These are phyloP conservation scores for Pezicula neosporulosa DNA, from an alignment of 2,329 filamentous ascomycete genomes.

Conservation along the genomic window DNA sequence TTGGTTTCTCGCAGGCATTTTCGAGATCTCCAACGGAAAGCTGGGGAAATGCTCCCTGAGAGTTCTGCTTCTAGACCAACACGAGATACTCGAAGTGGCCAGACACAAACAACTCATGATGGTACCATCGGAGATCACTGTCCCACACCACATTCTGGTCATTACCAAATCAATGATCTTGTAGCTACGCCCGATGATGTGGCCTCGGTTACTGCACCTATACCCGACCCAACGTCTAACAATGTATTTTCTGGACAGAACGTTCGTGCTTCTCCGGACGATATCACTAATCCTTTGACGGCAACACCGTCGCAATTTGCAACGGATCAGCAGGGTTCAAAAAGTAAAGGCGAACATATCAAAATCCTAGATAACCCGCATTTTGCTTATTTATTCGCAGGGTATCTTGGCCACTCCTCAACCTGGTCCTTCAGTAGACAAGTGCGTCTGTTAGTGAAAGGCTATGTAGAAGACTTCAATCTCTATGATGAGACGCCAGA, in stretches of 20 bases:
- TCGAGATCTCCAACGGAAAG: not conserved
- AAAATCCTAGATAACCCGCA: not conserved
- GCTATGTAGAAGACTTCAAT: not conserved
- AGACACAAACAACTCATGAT: too few relatives aligned
- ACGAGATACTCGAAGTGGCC: not conserved
- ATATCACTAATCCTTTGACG: not conserved
- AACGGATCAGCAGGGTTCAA: not conserved
- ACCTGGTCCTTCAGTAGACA: not conserved
- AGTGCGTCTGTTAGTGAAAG: not conserved
- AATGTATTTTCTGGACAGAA: not conserved
- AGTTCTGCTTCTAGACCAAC: not conserved
- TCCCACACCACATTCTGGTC: too few relatives aligned
- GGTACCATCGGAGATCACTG: too few relatives aligned
- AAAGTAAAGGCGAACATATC: not conserved
- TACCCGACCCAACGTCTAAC: not conserved
- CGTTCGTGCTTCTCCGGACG: not conserved
- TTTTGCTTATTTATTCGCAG: not conserved
- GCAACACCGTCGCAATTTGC: not conserved
- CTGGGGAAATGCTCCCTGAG: not conserved
- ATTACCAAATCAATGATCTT: too few relatives aligned
- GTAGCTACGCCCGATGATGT: too few relatives aligned
- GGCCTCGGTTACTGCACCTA: not conserved
- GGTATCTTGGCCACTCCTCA: not conserved
- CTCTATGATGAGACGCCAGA: not conserved
- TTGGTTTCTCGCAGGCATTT: not conserved